Conservation (phyloP, 805 yeast genomes). For the Candida cerambycidarum region DNA sequence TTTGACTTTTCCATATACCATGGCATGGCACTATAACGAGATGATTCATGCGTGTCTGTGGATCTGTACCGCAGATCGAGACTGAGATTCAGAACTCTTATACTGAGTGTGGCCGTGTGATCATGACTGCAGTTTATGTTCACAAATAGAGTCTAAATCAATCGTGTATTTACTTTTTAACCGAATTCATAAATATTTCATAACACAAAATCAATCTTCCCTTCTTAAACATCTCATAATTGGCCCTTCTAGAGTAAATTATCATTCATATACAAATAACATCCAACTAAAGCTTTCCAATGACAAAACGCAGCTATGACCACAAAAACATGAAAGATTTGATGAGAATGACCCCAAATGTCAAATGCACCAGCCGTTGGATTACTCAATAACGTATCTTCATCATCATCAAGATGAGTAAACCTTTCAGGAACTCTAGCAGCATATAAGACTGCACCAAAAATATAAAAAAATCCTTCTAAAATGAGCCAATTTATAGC, state of each 20-base stretch:
- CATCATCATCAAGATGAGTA: slow-evolving; percentile 25
- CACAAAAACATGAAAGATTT: slow-evolving; percentile 75
- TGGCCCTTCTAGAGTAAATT: not conserved
- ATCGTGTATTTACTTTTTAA: too few relatives aligned
- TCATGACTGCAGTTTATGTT: too few relatives aligned
- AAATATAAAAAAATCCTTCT: slow-evolving; percentile 74
- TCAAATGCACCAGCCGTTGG: slow-evolving; percentile 47
- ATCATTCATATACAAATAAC: slow-evolving; percentile 46
- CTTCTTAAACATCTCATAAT: too few relatives aligned
- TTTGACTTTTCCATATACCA: slow-evolving; percentile 48
- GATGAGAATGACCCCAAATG: slow-evolving; percentile 78
- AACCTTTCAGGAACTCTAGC: slow-evolving; percentile 73
- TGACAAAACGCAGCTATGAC: slow-evolving; percentile 78
- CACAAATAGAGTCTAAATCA: too few relatives aligned
- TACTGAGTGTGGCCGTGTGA: too few relatives aligned
- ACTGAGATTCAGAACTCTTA: too few relatives aligned
- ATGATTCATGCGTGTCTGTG: slow-evolving; percentile 8
- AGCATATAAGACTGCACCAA: slow-evolving; percentile 81
- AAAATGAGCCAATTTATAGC: slow-evolving; percentile 60
- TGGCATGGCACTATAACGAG: slow-evolving; percentile 52
- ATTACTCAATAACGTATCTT: slow-evolving; percentile 11
- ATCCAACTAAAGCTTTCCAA: slow-evolving; percentile 56
- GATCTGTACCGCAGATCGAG: too few relatives aligned
- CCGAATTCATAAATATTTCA: too few relatives aligned
- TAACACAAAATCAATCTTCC: too few relatives aligned